phyloP scores from a whole-genome alignment of 1,284 basidiomycete species.

The Phellinidium pouzarii region DNA sequence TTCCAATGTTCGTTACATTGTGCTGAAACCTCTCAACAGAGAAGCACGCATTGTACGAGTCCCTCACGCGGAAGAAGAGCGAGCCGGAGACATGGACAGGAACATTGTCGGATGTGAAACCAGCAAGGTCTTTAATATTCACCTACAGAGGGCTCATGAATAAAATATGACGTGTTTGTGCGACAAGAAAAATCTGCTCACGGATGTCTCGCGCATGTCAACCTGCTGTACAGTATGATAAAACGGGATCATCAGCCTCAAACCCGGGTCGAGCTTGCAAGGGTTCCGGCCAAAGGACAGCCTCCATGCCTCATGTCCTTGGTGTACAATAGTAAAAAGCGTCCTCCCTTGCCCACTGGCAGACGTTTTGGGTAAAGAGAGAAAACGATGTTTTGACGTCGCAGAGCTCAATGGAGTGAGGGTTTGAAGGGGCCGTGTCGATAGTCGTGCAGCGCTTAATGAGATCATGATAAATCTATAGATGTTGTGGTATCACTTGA shows the following conservation, averaged over 20 bases:
- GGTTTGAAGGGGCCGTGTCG: too few relatives aligned
- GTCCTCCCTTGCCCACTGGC: slow-evolving; percentile 15
- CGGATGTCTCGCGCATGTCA: slow-evolving; percentile 44
- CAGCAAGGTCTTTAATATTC: slow-evolving; percentile 25
- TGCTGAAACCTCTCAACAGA: slow-evolving; percentile 38
- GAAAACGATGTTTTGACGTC: neutral
- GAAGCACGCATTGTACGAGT: slow-evolving; percentile 48
- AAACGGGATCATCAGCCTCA: slow-evolving; percentile 38
- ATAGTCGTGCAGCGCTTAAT: too few relatives aligned
- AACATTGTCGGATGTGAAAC: slow-evolving; percentile 48
- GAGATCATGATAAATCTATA: too few relatives aligned
- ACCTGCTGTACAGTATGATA: slow-evolving; percentile 37
- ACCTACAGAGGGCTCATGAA: slow-evolving; percentile 23
- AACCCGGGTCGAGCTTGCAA: slow-evolving; percentile 35
- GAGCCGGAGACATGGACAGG: slow-evolving; percentile 45
- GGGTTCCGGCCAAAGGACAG: slow-evolving; percentile 42
- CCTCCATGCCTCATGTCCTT: slow-evolving; percentile 46
- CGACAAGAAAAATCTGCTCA: slow-evolving; percentile 21
- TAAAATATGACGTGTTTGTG: slow-evolving; percentile 5
- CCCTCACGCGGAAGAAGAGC: slow-evolving; percentile 41
- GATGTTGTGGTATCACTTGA: too few relatives aligned
- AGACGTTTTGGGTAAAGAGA: neutral
- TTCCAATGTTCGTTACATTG: slow-evolving; percentile 45
- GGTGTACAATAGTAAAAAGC: slow-evolving; percentile 41
- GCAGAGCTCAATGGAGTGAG: neutral